Base-by-base conservation (phyloP, 2,329 filamentous ascomycete species). In the Zopfia rhizophila region DNA sequence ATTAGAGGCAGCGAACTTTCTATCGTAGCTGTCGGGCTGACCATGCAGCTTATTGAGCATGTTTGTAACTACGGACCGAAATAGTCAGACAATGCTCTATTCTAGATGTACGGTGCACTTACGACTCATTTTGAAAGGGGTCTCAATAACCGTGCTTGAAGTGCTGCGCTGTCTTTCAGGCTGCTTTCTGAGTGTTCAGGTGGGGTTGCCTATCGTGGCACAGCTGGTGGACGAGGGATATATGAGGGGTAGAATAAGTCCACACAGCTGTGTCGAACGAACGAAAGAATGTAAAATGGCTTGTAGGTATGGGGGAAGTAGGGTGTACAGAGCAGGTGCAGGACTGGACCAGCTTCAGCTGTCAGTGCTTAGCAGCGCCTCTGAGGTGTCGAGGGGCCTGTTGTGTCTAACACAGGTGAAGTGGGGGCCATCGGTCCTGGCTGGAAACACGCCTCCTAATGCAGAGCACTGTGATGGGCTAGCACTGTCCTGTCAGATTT, bases 11-110 rank as follows among this genome's bases (percentile, higher is more conserved):
- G 67, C 79, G 67, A 78, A 95, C 90, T 99, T 99, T 78, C 96
- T 96, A 72, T 97, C 94, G 80, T 99, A 99, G 78, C 91, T 97
- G 63, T 96, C 91, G 61, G 93, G 93, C 79, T 97, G 93, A 74
- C 92, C 91, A 68, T 95, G 90, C 67, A 97, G 88, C 83, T 93
- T 91, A 78, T 93, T 96, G 66, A 97, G 82, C 90, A 97, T 96
- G 69, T 83, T 88, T 61, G 88, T 79, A 78, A 96, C 91, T 96
- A 63, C 31, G 12, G 47, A 33, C 32, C 36, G 28, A 36, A 43
- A 61, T 38, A 60, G 58, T 56, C 46, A 46, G 41, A 31, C 23
- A 30, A 30, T 22, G 33, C 14, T 24, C n/a, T 19, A 13, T 24
- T 32, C 32, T 32, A 42, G 39, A 32, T 18, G 18, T 30, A 37